Conservation (phyloP, 306 rosid species). For the Luffa aegyptiaca region DNA sequence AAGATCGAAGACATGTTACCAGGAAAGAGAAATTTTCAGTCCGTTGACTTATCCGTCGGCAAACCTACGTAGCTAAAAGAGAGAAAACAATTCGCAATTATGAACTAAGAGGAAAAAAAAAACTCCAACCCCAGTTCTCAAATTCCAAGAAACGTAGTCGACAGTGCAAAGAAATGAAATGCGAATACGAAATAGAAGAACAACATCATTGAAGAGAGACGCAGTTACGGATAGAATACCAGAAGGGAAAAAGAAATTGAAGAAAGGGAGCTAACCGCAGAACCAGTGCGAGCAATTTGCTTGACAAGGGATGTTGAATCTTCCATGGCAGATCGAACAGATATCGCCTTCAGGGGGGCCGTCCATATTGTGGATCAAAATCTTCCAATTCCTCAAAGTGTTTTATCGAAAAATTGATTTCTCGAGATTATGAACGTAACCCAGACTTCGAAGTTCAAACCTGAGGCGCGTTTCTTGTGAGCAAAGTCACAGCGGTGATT, state of each 20-base stretch:
- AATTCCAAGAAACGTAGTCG: not conserved
- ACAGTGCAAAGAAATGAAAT: not conserved
- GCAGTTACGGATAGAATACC: not conserved
- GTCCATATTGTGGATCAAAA: slow-evolving; percentile 24
- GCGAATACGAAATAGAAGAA: not conserved
- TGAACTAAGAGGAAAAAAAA: not conserved
- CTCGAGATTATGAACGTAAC: not conserved
- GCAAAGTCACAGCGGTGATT: not conserved
- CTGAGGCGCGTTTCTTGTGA: not conserved
- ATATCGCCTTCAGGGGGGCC: slow-evolving; percentile 55
- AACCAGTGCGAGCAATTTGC: slow-evolving; percentile 99
- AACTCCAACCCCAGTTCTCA: not conserved
- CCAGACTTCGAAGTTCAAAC: not conserved
- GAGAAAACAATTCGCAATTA: not conserved
- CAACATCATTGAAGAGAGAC: not conserved
- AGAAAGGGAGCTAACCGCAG: slow-evolving; percentile 36
- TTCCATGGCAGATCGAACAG: slow-evolving; percentile 72
- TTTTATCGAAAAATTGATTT: not conserved
- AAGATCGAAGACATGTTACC: not conserved
- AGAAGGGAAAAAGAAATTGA: not conserved
- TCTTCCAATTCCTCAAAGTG: not conserved
- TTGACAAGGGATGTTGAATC: slow-evolving; percentile 62
- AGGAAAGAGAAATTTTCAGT: not conserved
- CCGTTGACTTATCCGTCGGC: not conserved
- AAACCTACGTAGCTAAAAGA: not conserved